Conservation (phyloP, 495 filamentous ascomycete species). For the Aspergillus hancockii region DNA sequence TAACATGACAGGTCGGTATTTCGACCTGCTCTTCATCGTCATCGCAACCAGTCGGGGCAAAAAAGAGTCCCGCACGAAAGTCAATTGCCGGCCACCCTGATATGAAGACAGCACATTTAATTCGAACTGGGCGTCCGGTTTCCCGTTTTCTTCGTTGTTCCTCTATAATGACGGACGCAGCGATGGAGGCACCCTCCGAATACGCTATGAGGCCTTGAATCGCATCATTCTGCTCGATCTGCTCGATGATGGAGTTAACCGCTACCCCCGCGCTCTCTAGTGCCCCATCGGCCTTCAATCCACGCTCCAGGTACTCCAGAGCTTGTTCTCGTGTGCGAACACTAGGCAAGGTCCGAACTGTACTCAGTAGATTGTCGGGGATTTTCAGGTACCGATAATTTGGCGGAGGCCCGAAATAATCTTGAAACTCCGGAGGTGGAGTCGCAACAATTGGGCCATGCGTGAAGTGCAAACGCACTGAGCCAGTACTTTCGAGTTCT, state of each 20-base stretch:
- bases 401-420: conserved; percentile 34
- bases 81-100: conserved; percentile 56
- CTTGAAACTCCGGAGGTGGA: conserved; percentile 16
- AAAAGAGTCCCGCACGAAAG: conserved; percentile 39
- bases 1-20: conserved; percentile 58
- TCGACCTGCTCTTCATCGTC: conserved; percentile 47
- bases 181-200: conserved; percentile 62
- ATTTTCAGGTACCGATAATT: conserved; percentile 24
- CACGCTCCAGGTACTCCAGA: conserved; percentile 8
- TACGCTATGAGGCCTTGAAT: conserved; percentile 54
- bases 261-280: conserved; percentile 14
- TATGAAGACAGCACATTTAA: conserved; percentile 59
- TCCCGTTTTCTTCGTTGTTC: conserved; percentile 40
- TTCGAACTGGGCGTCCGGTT: conserved; percentile 38
- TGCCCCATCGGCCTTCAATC: conserved; percentile 15
- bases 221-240: conserved; percentile 27
- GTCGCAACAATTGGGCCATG: conserved; percentile 24
- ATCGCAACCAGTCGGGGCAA: conserved; percentile 37
- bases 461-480: conserved; percentile 26
- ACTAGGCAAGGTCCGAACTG: conserved; percentile 23
- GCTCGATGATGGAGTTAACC: conserved; percentile 25
- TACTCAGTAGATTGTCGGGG: not conserved
- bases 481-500: conserved; percentile 15
- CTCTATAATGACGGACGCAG: conserved; percentile 53
- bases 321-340: conserved; percentile 22